A percentile compares a stretch with the other conserved stretches of the same genome.
Conservation (phyloP, 176 grass and related monocot genomes). For the sorghum (Sorghum bicolor) region DNA sequence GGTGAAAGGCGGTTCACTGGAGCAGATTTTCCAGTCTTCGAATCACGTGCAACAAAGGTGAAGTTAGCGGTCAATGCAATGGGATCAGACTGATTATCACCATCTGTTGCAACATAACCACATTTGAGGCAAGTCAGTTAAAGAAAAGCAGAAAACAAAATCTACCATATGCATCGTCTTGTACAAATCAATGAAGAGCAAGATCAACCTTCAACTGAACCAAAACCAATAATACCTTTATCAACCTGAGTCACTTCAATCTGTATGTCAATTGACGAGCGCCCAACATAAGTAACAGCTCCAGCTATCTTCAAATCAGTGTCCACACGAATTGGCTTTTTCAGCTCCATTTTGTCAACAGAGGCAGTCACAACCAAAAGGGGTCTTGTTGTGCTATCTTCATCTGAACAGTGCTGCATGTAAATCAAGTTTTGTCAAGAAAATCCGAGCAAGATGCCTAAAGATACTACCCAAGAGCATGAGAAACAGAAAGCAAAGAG, state of each 20-base stretch:
- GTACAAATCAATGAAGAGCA: not conserved
- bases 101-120: conserved; percentile 42
- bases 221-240: conserved; percentile 39
- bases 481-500: not conserved
- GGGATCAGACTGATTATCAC: conserved; percentile 41
- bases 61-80: conserved; percentile 81
- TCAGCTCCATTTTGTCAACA: conserved; percentile 90
- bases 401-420: conserved; percentile 85
- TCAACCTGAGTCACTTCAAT: conserved; percentile 90
- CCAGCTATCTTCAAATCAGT: conserved; percentile 82
- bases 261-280: conserved; percentile 95
- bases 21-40: conserved; percentile 79
- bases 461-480: not conserved
- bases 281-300: conserved; percentile 91
- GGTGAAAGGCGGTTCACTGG: conserved; percentile 82
- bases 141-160: not conserved
- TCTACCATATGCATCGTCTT: not conserved
- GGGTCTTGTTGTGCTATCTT: conserved; percentile 87
- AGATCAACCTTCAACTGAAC: not conserved
- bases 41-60: conserved; percentile 85
- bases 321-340: conserved; percentile 73
- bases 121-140: conserved; percentile 11
- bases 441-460: not conserved
- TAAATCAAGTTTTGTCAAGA: conserved; percentile 2
- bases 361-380: conserved; percentile 93